Base-by-base conservation (phyloP, 257 asterid species). In the Galeopsis tetrahit region DNA sequence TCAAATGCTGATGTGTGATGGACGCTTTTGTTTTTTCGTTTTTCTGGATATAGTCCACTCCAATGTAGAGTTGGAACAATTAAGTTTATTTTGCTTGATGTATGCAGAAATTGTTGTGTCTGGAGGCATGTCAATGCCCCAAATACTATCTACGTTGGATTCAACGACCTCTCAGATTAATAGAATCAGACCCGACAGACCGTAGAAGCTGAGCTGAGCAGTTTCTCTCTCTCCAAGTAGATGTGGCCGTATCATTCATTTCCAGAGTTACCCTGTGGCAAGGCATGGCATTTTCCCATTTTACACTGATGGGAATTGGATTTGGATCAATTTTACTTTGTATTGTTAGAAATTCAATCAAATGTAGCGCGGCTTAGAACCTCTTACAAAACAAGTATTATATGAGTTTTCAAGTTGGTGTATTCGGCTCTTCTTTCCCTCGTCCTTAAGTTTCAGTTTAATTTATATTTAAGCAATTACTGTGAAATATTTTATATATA, bases 81-180 rank as follows among this genome's bases (percentile, higher is more conserved):
- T 8, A 49, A 49, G 70, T 33, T 53, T 33, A 31, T 61, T n/a
- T 53, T 60, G 57, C 63, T 80, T 71, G 17, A 63, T 71, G 10
- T 77, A 28, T 74, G 71, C 93, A 88, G 93, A 88, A 73, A 88
- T 88, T 56, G 90, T 88, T 6, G 90, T 88, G 21, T 88, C 93
- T 5, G 93, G 90, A 74, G 93, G 93, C 73, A 88, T 88, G 93
- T 88, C 93, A 11, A 88, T 88, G 93, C 93, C 93, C 79, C 90
- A 84, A 66, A 63, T 85, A 52, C 79, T 88, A 62, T 83, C 93
- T 39, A 78, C 90, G 21, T 76, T 87, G 82, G 88, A 87, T 71
- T 78, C 79, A 42, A 78, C 82, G 73, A 73, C 46, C 44, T 43
- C 68, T 72, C 86, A 82, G 35, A 82, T 80, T 72, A 80, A 82